phyloP scores from a whole-genome alignment of 106 monocot genomes.

The Acanthochlamys bracteata region DNA sequence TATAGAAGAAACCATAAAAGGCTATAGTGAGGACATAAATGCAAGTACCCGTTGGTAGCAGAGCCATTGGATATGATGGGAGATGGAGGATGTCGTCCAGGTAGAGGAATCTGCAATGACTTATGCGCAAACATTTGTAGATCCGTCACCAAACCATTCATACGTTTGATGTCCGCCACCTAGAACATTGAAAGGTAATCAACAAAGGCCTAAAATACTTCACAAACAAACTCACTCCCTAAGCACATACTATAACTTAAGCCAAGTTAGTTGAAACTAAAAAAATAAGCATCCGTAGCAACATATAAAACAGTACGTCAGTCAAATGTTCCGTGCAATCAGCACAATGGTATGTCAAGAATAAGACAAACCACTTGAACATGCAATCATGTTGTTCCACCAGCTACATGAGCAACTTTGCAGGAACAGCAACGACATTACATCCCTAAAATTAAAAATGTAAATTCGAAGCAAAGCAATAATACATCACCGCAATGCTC shows the following conservation, averaged over 20 bases:
- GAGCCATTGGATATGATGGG: constrained; percentile 42
- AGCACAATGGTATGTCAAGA: too few species aligned
- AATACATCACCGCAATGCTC: too few species aligned
- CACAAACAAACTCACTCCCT: background rate
- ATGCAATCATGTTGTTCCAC: too few species aligned
- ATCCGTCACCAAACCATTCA: constrained; percentile 79
- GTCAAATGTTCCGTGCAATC: too few species aligned
- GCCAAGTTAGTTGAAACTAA: too few species aligned
- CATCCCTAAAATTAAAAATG: too few species aligned
- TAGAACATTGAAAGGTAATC: constrained; percentile 13
- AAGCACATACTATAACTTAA: background rate
- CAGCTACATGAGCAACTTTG: too few species aligned
- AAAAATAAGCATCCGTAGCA: too few species aligned
- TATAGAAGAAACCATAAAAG: background rate
- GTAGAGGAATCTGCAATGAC: constrained; percentile 70
- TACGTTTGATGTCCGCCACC: constrained; percentile 83
- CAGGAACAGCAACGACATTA: too few species aligned
- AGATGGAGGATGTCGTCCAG: constrained; percentile 73
- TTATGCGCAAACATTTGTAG: constrained; percentile 93
- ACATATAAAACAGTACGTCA: too few species aligned
- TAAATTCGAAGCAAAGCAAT: too few species aligned
- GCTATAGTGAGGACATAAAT: background rate
- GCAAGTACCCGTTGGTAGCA: constrained; percentile 22
- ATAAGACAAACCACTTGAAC: too few species aligned
- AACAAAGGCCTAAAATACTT: background rate